Conservation (phyloP, 164 flowering plant species). For the Saururus chinensis region DNA sequence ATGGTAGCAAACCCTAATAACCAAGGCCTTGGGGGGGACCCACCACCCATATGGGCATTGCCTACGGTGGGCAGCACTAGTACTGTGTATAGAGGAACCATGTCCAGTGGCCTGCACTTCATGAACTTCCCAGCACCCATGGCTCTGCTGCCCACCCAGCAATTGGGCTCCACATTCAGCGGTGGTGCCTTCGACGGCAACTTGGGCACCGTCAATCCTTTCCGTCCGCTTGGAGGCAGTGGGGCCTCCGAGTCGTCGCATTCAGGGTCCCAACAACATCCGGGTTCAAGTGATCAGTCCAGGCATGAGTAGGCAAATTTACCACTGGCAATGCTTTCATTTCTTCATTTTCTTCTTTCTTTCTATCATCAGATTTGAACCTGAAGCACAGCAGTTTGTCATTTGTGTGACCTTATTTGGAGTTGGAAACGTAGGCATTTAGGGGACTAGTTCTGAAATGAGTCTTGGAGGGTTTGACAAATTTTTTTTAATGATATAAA, state of each 20-base stretch:
- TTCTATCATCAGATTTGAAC: background rate
- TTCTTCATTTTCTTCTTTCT: background rate
- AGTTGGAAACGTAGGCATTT: constrained; percentile 1
- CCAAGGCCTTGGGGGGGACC: constrained; percentile 35
- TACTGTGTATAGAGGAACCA: constrained; percentile 34
- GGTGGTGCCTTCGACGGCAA: constrained; percentile 19
- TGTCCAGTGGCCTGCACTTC: constrained; percentile 55
- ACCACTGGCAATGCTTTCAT: background rate
- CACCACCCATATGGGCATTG: constrained; percentile 44
- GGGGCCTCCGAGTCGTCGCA: constrained; percentile 36
- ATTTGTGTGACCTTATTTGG: constrained; percentile 7
- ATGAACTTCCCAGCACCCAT: constrained; percentile 36
- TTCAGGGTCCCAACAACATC: constrained; percentile 48
- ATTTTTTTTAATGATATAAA: no score
- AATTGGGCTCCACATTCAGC: constrained; percentile 29
- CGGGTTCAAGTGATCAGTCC: constrained; percentile 52
- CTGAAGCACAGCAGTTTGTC: background rate
- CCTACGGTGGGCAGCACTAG: constrained; percentile 19
- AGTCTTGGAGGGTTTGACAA: background rate
- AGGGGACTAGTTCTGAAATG: background rate
- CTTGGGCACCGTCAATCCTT: constrained; percentile 49
- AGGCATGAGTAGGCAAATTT: constrained; percentile 17
- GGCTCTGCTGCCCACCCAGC: constrained; percentile 54
- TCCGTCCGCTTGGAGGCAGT: constrained; percentile 21
- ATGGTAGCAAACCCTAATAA: constrained; percentile 64